Base-by-base conservation (phyloP, 2,329 filamentous ascomycete species). In the Raffaelea ambrosiae region DNA sequence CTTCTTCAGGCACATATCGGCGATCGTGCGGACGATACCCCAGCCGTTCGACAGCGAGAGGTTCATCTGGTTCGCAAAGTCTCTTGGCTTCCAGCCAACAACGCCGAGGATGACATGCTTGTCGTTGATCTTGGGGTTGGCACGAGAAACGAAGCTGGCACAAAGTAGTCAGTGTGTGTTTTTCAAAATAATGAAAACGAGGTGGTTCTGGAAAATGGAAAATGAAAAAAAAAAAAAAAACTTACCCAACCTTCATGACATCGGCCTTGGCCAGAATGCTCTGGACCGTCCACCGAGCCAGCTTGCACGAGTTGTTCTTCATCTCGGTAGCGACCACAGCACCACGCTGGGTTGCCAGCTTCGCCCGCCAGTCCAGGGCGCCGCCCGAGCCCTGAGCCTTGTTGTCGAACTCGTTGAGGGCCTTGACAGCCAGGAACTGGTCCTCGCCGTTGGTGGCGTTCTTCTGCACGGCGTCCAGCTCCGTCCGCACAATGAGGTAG, bases 271-370 rank as follows among this genome's bases (percentile, higher is more conserved):
- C 90, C 50, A 98, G 81, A 62, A 98, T 96, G 63, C 86, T 88
- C 76, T 98, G 93, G 40, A 91, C 88, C 29, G 93, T 95, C 93
- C 93, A 98, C 66, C 93, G 79, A 50, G 93, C 93, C 54, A 98
- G 83, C 77, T 98, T 98, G 85, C 88, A 95, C 63, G 83, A 89
- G 80, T 98, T 98, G 81, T 98, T 98, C 87, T 98, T 98, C 93
- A 98, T 98, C 75, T 98, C 93, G 13, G 93, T 98, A 19, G 93
- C 93, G 22, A 98, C 86, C 40, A 98, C 91, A 49, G 93, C 93
- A 81, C 93, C 93, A 61, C 93, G 86, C 74, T 96, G 90, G 59
- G 84, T 88, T 55, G 87, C 86, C 51, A 98, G 80, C 79, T 98
- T 98, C 57, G 83, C 85, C 65, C 93, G 81, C 93, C 93, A 98